Conservation (phyloP, 345 rosid species). For the Hibiscus trionum region DNA sequence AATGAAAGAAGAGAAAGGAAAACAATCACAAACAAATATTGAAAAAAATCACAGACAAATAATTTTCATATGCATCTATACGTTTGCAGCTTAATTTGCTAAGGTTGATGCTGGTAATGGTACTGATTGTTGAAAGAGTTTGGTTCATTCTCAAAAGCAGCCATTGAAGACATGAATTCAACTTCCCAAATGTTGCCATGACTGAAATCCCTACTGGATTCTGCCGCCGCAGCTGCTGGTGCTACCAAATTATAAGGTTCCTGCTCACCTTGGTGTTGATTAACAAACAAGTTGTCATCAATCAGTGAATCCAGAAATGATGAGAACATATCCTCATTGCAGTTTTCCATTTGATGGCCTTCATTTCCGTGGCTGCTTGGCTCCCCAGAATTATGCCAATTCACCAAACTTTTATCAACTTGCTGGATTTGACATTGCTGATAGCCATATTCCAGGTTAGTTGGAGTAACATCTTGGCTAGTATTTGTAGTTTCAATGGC, state of each 20-base stretch:
- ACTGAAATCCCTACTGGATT: not conserved
- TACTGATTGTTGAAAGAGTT: conserved; percentile 5
- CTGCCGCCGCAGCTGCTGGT: not conserved
- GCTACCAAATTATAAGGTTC: conserved; percentile 1
- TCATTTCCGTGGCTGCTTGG: conserved; percentile 15
- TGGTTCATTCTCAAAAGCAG: conserved; percentile 12
- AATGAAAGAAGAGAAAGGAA: not conserved
- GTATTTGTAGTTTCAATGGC: not conserved
- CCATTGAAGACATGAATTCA: conserved; percentile 16
- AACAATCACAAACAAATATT: not conserved
- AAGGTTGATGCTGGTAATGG: not conserved
- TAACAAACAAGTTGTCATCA: conserved; percentile 35
- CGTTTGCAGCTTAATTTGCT: not conserved
- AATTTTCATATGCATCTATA: not conserved
- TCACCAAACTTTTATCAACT: not conserved
- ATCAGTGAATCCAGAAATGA: conserved; percentile 59
- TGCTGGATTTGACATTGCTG: conserved; percentile 7
- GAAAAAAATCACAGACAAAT: not conserved
- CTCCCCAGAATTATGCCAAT: conserved; percentile 8
- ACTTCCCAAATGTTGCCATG: conserved; percentile 14
- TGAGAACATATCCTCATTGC: conserved; percentile 54
- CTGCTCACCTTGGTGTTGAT: conserved; percentile 19
- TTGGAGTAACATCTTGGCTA: not conserved
- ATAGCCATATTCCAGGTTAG: conserved; percentile 10
- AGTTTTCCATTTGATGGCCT: conserved; percentile 18